phyloP scores from a whole-genome alignment of 352 stramenopile species.

The Globisporangium middletonii region DNA sequence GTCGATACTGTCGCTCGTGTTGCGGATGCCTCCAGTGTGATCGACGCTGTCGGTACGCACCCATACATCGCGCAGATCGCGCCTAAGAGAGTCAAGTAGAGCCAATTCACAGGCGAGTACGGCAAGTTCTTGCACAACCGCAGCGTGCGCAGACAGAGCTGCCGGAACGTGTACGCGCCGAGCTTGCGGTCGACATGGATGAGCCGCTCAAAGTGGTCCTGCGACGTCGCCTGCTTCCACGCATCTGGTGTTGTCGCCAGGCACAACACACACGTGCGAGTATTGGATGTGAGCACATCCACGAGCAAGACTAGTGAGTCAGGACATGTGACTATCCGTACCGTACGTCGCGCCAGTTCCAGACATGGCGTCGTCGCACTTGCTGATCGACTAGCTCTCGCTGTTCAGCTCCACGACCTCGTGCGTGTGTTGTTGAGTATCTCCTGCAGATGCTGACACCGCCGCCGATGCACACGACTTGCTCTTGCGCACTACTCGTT shows the following conservation, averaged over 20 bases:
- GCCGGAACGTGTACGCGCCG: conserved; percentile 37
- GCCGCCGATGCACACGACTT: too few relatives aligned
- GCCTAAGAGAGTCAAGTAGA: conserved; percentile 63
- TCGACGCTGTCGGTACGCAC: conserved; percentile 19
- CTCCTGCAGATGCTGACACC: too few relatives aligned
- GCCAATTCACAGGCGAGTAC: conserved; percentile 77
- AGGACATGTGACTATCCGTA: too few relatives aligned
- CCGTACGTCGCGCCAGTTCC: too few relatives aligned
- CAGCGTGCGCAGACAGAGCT: conserved; percentile 53
- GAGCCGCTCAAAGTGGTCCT: conserved; percentile 59
- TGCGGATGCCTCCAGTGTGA: neutral
- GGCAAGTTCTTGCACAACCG: conserved; percentile 71
- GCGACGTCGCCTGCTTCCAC: conserved; percentile 58
- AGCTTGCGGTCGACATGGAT: conserved; percentile 45
- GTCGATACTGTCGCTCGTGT: neutral
- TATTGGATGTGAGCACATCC: neutral
- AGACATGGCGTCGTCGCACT: too few relatives aligned
- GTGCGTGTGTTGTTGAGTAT: too few relatives aligned
- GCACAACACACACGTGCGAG: neutral
- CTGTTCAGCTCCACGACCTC: too few relatives aligned
- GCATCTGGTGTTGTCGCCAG: conserved; percentile 29
- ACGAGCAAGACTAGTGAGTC: neutral
- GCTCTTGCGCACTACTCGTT: too few relatives aligned
- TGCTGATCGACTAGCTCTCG: too few relatives aligned
- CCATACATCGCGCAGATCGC: conserved; percentile 53